Evolutionary conservation across 2,329 filamentous ascomycete species (phyloP), one percentile per base, ranked within the genome.

Genomic region (Juglanconis sp.): DNA sequence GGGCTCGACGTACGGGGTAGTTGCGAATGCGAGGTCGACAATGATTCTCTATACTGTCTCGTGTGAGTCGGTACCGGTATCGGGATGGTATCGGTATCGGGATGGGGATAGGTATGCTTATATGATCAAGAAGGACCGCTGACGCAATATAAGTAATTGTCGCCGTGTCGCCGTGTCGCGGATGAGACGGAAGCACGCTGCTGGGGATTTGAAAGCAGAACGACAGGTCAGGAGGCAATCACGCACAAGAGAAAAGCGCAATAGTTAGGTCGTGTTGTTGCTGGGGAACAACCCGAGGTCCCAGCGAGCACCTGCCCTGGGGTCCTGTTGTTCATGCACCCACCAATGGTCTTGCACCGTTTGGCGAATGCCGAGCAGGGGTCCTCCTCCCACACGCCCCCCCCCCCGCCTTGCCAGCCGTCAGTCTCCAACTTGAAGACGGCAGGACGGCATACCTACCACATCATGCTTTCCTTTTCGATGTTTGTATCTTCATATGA

Each of bases 311-410:
- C 24, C 24, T 24, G 24, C 24, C 36, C 11, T 3, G 36, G 7
- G 15, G 8, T 8, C 9, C 17, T 47, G 44, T 47, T 47, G 44
- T 30, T 47, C 44, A 47, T 47, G 44, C 44, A n/a, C 17, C 13
- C 9, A n/a, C 50, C 50, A 52, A 52, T 52, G 15, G 50, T 30
- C 50, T 38, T 52, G 50, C 50, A 52, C 50, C 50, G 34, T 49
- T 30, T 49, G 47, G 47, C 31, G 48, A 50, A 50, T 50, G 32
- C 48, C 48, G 48, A 34, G 31, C 48, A 50, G 48, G 48, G 47
- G 47, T 49, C 10, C 44, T 13, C 8, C 36, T 13, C 36, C 36
- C 36, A 40, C 17, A 24, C 17, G 2, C 17, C 17, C 17, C 17
- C 17, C 7, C 35, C 7, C 2, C 35, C 35, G 35, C 35, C 35